Conservation (phyloP, 805 yeast genomes). For the Lipomyces yamadae region DNA sequence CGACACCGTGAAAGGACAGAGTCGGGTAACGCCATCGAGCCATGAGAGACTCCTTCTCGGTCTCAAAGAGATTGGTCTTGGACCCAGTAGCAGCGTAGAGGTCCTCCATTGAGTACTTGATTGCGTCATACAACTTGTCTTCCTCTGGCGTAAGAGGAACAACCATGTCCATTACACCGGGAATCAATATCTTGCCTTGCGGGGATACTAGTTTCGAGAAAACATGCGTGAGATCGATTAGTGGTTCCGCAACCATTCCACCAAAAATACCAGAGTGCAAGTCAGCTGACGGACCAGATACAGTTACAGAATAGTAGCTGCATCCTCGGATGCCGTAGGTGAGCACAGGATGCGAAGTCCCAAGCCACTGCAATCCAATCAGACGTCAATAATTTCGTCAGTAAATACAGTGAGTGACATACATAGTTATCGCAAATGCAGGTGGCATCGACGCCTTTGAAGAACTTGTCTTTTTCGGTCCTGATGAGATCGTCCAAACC, state of each 20-base stretch:
- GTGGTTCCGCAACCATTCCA: slow-evolving; percentile 95
- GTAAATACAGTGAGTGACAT: not conserved
- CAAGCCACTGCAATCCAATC: slow-evolving; percentile 69
- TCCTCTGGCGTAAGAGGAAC: slow-evolving; percentile 85
- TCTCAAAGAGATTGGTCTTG: slow-evolving; percentile 73
- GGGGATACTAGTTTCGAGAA: slow-evolving; percentile 77
- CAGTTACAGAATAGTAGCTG: slow-evolving; percentile 81
- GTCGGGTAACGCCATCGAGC: slow-evolving; percentile 99
- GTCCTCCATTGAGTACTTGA: slow-evolving; percentile 83
- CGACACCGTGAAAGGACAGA: slow-evolving; percentile 92
- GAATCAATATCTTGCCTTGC: slow-evolving; percentile 80
- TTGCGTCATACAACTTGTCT: slow-evolving; percentile 74
- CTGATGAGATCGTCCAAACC: slow-evolving; percentile 87
- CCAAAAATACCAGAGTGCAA: slow-evolving; percentile 97
- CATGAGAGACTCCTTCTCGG: slow-evolving; percentile 85
- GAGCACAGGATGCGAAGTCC: slow-evolving; percentile 93
- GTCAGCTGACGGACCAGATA: slow-evolving; percentile 95
- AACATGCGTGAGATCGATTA: slow-evolving; percentile 86
- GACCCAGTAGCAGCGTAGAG: slow-evolving; percentile 90
- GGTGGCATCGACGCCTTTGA: slow-evolving; percentile 88
- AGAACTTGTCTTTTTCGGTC: slow-evolving; percentile 75
- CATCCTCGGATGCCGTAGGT: slow-evolving; percentile 98
- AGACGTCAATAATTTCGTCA: slow-evolving; percentile 1
- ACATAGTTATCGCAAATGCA: slow-evolving; percentile 91
- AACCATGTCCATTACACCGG: slow-evolving; percentile 92